A percentile compares a stretch with the other conserved stretches of the same genome.
phyloP scores from a whole-genome alignment of 441 rosid genomes.

The Adansonia madagascariensis region DNA sequence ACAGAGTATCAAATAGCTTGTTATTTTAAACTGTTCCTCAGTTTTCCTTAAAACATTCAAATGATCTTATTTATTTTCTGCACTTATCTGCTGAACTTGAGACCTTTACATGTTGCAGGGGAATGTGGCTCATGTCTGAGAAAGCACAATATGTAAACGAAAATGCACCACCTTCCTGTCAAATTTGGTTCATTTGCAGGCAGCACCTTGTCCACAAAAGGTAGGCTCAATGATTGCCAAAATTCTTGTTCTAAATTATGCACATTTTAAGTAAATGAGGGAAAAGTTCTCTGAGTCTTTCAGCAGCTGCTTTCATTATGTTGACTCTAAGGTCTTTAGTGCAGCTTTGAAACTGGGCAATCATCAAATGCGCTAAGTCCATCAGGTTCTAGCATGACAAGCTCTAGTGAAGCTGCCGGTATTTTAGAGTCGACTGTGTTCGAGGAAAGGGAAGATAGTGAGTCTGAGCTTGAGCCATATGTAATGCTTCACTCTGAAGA shows the following conservation, averaged over 20 bases:
- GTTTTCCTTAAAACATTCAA: neutral
- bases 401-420: conserved; percentile 26
- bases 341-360: conserved; percentile 31
- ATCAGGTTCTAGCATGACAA: conserved; percentile 30
- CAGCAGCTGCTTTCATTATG: neutral
- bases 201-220: conserved; percentile 55
- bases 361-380: conserved; percentile 29
- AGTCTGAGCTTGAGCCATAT: conserved; percentile 23
- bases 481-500: conserved; percentile 26
- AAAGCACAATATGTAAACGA: conserved; percentile 56
- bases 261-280: neutral
- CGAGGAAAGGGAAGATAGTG: conserved; percentile 25
- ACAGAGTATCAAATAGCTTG: conserved; percentile 43
- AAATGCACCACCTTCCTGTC: conserved; percentile 54
- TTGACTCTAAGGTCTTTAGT: conserved; percentile 7
- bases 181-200: conserved; percentile 62
- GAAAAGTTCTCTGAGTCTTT: neutral
- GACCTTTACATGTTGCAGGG: conserved; percentile 44
- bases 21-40: conserved; percentile 19
- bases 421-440: conserved; percentile 16
- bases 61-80: neutral
- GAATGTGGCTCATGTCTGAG: conserved; percentile 59
- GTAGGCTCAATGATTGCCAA: conserved; percentile 35
- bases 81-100: conserved; percentile 16
- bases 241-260: neutral